Evolutionary conservation across 768 basidiomycete genomes (phyloP), one percentile per base, ranked within the genome.

Genomic region (Boletus sp.): DNA sequence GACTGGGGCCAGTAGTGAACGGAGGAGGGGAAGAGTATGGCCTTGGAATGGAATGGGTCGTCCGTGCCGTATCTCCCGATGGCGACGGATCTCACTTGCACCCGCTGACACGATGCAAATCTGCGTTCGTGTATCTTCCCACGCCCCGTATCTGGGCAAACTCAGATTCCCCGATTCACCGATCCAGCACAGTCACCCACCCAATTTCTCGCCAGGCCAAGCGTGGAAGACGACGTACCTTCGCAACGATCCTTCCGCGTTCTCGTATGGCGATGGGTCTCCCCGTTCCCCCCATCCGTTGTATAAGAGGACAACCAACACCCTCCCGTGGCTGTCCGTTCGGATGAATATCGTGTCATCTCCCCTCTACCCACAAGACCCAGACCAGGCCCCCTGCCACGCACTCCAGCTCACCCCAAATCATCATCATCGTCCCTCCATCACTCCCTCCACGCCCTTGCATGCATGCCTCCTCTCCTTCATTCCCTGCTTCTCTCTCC

Each of bases 41-140:
- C 3, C 45, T 50, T 43, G 49, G 61, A 53, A 55, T 57, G 51
- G 61, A 50, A 59, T 48, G 40, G 42, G 61, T 66, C 75, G 79
- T 76, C 76, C 69, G 72, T 68, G 67, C 64, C 73, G 72, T 80
- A 82, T 83, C 81, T 80, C 78, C 83, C 84, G 83, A 85, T 84
- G 82, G 70, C 76, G 74, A 73, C 80, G 81, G 83, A 84, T 67
- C 65, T 67, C 65, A 66, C 65, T 68, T 66, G 61, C 56, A 58
- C 59, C 58, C 66, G 63, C 51, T 63, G 58, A 57, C 64, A 68
- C 63, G 61, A 68, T 66, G 66, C 64, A 68, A 68, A 68, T 67
- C 66, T 68, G 55, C 52, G 25, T 30, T n/a, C 8, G 50, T 48
- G 39, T 62, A 66, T 66, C 64, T 66, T 68, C 65, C 48, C 65